These are phyloP conservation scores for Glycyrrhiza uralensis DNA, from an alignment of 306 rosid species.

Conservation along the genomic window DNA sequence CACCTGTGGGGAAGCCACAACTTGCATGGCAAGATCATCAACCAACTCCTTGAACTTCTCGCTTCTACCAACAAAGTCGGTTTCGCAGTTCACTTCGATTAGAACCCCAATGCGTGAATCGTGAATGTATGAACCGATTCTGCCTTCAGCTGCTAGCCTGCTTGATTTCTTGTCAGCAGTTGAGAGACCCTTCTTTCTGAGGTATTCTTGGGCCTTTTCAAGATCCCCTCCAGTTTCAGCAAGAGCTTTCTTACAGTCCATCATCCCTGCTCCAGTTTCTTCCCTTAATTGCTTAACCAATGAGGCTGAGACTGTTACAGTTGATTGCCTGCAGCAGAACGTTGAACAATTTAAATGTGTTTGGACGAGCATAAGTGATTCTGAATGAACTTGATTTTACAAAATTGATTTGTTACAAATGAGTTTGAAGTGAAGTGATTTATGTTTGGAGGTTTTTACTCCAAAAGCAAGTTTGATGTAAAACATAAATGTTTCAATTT, in stretches of 20 bases:
- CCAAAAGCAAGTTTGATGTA: no score
- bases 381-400: no score
- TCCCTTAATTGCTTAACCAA: constrained; percentile 89
- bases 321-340: constrained; percentile 55
- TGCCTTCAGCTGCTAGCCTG: constrained; percentile 93
- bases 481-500: no score
- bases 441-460: no score
- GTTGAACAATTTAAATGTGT: constrained; percentile 5
- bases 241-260: constrained; percentile 99
- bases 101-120: constrained; percentile 94
- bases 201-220: constrained; percentile 95
- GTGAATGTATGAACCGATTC: constrained; percentile 91
- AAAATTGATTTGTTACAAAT: no score
- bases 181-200: constrained; percentile 93
- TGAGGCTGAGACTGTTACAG: constrained; percentile 63
- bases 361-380: no score
- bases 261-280: constrained; percentile 99
- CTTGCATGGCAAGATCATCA: constrained; percentile 95
- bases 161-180: constrained; percentile 90
- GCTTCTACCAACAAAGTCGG: constrained; percentile 90
- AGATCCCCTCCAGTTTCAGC: constrained; percentile 93
- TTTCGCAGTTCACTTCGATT: constrained; percentile 91
- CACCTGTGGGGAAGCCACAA: constrained; percentile 85
- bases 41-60: constrained; percentile 86
- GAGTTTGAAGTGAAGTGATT: no score